phyloP scores from a whole-genome alignment of 2,329 filamentous ascomycete species.

The Colletotrichum sublineola region DNA sequence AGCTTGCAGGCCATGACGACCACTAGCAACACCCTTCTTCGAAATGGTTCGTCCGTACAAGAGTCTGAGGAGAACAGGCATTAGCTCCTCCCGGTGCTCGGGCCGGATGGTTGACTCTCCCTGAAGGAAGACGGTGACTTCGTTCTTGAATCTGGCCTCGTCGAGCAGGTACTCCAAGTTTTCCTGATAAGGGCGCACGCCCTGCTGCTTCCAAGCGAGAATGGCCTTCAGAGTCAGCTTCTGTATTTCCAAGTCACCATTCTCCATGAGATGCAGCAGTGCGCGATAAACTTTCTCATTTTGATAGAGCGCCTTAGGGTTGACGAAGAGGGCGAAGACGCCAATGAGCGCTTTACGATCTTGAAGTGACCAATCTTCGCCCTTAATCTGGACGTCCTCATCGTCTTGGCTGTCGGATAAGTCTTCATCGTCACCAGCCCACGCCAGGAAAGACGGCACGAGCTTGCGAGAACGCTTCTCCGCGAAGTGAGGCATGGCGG shows the following conservation, averaged over 20 bases:
- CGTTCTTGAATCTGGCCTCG: slow-evolving; percentile 91
- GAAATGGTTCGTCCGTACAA: slow-evolving; percentile 92
- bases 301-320: slow-evolving; percentile 86
- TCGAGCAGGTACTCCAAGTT: slow-evolving; percentile 89
- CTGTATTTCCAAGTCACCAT: slow-evolving; percentile 92
- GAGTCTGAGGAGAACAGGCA: slow-evolving; percentile 88
- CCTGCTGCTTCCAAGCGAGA: slow-evolving; percentile 87
- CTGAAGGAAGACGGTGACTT: slow-evolving; percentile 89
- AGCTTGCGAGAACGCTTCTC: slow-evolving; percentile 89
- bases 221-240: slow-evolving; percentile 87
- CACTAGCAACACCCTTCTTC: slow-evolving; percentile 81
- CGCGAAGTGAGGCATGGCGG: slow-evolving; percentile 79
- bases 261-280: slow-evolving; percentile 81
- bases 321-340: slow-evolving; percentile 87
- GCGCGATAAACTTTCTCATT: slow-evolving; percentile 81
- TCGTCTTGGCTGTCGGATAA: slow-evolving; percentile 55
- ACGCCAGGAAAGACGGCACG: slow-evolving; percentile 87
- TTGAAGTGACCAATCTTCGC: slow-evolving; percentile 74
- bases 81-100: slow-evolving; percentile 78
- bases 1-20: slow-evolving; percentile 83
- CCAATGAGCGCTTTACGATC: slow-evolving; percentile 88
- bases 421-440: slow-evolving; percentile 72
- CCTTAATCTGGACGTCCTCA: slow-evolving; percentile 57
- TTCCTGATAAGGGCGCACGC: slow-evolving; percentile 83
- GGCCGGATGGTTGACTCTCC: slow-evolving; percentile 79